These are phyloP conservation scores for Claviceps humidiphila DNA, from an alignment of 2,329 filamentous ascomycete genomes.

Conservation along the genomic window DNA sequence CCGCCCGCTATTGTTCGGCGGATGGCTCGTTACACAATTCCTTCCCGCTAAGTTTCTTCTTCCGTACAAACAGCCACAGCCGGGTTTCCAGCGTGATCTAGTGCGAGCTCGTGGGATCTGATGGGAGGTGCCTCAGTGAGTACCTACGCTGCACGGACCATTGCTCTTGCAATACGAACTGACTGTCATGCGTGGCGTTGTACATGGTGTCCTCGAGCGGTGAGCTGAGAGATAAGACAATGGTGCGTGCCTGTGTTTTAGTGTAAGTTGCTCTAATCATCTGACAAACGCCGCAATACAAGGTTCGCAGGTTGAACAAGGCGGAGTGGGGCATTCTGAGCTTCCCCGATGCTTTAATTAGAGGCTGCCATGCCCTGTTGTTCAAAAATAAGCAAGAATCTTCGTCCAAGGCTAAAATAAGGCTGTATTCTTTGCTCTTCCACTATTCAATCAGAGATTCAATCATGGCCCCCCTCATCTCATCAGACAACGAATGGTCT, in stretches of 20 bases:
- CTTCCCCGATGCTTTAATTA: not conserved
- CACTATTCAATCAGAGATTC: not conserved
- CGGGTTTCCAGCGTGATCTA: not conserved
- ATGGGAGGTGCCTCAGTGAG: not conserved
- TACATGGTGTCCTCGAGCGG: no score
- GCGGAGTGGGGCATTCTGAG: not conserved
- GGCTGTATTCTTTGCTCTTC: not conserved
- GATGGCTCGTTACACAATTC: no score
- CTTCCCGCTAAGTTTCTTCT: no score
- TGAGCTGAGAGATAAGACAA: no score
- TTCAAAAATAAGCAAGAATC: not conserved
- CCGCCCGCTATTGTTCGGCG: no score
- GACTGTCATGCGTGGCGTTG: no score
- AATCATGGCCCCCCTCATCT: slow-evolving; percentile 3
- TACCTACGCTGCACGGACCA: no score
- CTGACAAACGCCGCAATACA: not conserved
- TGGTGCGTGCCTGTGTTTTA: not conserved
- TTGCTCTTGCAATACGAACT: not conserved
- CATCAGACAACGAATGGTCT: slow-evolving; percentile 15
- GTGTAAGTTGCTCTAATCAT: not conserved
- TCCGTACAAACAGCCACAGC: not conserved
- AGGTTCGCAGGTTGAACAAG: not conserved
- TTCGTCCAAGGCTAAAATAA: not conserved
- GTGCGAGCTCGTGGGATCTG: not conserved
- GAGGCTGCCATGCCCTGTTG: not conserved